Conservation (phyloP, 352 stramenopile species). For the Phytopythium cucurbitacearum region DNA sequence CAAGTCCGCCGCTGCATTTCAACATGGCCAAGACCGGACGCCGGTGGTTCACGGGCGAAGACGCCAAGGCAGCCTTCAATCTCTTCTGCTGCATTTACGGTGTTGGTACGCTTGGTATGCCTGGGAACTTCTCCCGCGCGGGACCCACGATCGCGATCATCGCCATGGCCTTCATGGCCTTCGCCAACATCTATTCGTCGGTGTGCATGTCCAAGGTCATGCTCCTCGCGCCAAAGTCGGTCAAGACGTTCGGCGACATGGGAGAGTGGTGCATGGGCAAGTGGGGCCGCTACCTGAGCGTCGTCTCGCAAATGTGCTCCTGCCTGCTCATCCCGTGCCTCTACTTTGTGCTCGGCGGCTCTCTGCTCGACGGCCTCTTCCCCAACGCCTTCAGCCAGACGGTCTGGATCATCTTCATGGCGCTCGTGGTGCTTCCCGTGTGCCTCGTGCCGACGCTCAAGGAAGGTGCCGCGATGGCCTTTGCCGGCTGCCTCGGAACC, state of each 20-base stretch:
- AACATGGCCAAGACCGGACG: not conserved
- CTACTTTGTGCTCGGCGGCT: constrained; percentile 15
- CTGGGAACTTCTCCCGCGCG: constrained; percentile 11
- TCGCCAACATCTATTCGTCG: constrained; percentile 5
- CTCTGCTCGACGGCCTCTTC: constrained; percentile 12
- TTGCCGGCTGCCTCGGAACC: constrained; percentile 43
- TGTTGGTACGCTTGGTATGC: constrained; percentile 28
- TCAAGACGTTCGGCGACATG: constrained; percentile 16
- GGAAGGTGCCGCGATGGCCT: constrained; percentile 36
- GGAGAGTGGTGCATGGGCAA: no score
- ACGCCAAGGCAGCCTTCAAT: constrained; percentile 18
- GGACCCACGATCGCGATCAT: no score
- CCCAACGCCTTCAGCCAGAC: constrained; percentile 16
- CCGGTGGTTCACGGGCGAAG: constrained; percentile 21
- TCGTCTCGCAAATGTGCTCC: constrained; percentile 5
- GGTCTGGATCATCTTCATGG: constrained; percentile 59
- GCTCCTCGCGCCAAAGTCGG: constrained; percentile 9
- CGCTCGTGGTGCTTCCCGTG: constrained; percentile 33
- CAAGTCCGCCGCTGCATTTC: not conserved
- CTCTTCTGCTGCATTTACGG: constrained; percentile 14
- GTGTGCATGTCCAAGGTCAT: constrained; percentile 12
- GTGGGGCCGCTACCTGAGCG: constrained; percentile 11
- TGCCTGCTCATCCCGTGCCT: constrained; percentile 10
- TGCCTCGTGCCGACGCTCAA: constrained; percentile 53
- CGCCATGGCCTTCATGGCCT: no score